Evolutionary conservation across 2,329 filamentous ascomycete species (phyloP), one percentile per base, ranked within the genome.

Genomic region (Periconia macrospinosa): DNA sequence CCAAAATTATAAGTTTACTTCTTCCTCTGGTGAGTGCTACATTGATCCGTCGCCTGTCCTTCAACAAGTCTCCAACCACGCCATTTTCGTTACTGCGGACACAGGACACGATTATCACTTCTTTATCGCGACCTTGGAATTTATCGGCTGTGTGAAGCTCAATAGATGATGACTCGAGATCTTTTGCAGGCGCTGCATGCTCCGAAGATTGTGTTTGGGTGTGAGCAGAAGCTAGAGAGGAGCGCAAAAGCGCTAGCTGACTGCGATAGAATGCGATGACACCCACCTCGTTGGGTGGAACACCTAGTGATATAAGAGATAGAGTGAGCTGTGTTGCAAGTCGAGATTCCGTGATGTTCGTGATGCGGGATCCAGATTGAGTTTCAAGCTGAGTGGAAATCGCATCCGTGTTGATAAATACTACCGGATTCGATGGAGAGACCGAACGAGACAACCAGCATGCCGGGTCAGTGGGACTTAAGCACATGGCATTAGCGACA

Each of bases 101-200:
- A 30, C 96, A 87, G 51, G 86, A 91, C 9, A 99, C 82, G 14
- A 99, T 85, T 0, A 97, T 84, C 2, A 96, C 87, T 68, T 96
- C 92, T 71, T 99, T 99, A 75, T 99, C 94, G 10, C 94, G 85
- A 7, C 94, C 94, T 72, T 99, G 94, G 74, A 96, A 99, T 43
- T 93, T 91, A 75, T 99, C 94, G 2, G 94, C 92, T 0, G 94
- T 97, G 74, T 99, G 92, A 83, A 97, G 92, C 75, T 99, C 94
- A 1, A 99, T 86, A n/a, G 57, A 64, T 7, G 66, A 57, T 10
- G 55, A 54, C 1, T 54, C 55, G 17, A 60, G 52, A n/a, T 58
- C 53, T 15, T 46, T 55, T 1, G 44, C 50, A 19, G 62, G 52
- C 3, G 63, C 60, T 2, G 60, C 60, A 41, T 62, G 62, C 33